Conservation (phyloP, 2,329 filamentous ascomycete species). For the Zelopaecilomyces penicillatus region DNA sequence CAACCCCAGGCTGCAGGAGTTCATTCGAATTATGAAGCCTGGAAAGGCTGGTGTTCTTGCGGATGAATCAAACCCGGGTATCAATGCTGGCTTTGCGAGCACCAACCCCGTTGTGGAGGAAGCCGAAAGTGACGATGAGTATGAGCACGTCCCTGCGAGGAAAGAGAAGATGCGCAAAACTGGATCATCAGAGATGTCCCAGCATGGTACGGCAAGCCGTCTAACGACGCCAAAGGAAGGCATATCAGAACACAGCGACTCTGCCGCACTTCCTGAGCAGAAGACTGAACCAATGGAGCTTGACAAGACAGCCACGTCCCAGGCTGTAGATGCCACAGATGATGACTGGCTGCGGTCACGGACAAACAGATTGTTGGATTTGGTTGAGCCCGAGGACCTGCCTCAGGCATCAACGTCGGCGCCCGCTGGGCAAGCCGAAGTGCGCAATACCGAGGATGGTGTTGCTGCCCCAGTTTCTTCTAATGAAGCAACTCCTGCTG, state of each 20-base stretch:
- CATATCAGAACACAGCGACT: conserved; percentile 1
- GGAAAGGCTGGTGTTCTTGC: conserved; percentile 26
- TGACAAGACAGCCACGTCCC: conserved; percentile 17
- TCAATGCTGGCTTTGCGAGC: conserved; percentile 13
- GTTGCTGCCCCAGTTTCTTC: conserved; percentile 18
- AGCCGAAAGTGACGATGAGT: conserved; percentile 65
- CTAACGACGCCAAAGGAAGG: conserved; percentile 8
- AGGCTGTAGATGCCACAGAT: conserved; percentile 51
- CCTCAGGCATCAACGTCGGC: conserved; percentile 13
- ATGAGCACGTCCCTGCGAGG: conserved; percentile 55
- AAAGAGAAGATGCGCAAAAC: conserved; percentile 36
- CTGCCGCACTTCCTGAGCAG: conserved; percentile 3
- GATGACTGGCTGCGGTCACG: conserved; percentile 86
- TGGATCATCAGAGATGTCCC: conserved; percentile 17
- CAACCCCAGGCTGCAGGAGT: conserved; percentile 80
- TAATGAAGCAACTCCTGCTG: conserved; percentile 15
- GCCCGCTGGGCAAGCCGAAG: conserved; percentile 3
- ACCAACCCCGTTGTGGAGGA: conserved; percentile 33
- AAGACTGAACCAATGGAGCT: conserved; percentile 13
- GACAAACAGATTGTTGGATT: conserved; percentile 76
- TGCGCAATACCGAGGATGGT: conserved; percentile 14
- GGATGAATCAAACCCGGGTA: conserved; percentile 19
- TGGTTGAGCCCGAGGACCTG: conserved; percentile 66
- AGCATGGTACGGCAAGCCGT: conserved; percentile 3
- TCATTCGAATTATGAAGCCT: conserved; percentile 71